These are phyloP conservation scores for Botrytis tulipae DNA, from an alignment of 2,329 filamentous ascomycete species.

Conservation along the genomic window DNA sequence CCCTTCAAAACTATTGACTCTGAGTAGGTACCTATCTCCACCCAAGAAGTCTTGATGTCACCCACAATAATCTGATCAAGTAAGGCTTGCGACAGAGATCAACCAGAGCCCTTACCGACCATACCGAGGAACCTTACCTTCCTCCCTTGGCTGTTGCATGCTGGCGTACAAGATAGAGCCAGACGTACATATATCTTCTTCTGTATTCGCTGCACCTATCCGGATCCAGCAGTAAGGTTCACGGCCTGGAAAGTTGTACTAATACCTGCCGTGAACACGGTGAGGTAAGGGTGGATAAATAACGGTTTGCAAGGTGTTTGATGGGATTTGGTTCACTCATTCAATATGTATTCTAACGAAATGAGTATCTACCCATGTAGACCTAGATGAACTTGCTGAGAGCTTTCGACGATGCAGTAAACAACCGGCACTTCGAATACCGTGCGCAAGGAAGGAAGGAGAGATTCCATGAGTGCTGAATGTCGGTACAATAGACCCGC, in stretches of 20 bases:
- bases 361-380: background rate
- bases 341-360: no score
- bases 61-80: constrained; percentile 2
- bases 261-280: constrained; percentile 10
- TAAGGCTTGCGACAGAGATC: constrained; percentile 8
- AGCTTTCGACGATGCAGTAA: background rate
- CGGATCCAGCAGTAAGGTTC: constrained; percentile 16
- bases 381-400: background rate
- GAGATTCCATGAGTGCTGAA: background rate
- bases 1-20: constrained; percentile 3
- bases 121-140: constrained; percentile 7
- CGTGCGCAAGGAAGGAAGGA: background rate
- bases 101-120: background rate
- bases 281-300: background rate
- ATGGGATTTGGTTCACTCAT: background rate
- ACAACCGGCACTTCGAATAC: background rate
- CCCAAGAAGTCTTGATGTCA: constrained; percentile 8
- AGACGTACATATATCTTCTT: constrained; percentile 10
- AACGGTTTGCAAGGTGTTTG: constrained; percentile 5
- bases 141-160: background rate
- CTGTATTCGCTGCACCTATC: constrained; percentile 16
- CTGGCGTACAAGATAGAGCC: constrained; percentile 11
- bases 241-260: constrained; percentile 3
- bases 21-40: background rate
- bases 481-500: background rate